Evolutionary conservation across 441 rosid genomes (phyloP).

Genomic region (Geranium incanum): DNA sequence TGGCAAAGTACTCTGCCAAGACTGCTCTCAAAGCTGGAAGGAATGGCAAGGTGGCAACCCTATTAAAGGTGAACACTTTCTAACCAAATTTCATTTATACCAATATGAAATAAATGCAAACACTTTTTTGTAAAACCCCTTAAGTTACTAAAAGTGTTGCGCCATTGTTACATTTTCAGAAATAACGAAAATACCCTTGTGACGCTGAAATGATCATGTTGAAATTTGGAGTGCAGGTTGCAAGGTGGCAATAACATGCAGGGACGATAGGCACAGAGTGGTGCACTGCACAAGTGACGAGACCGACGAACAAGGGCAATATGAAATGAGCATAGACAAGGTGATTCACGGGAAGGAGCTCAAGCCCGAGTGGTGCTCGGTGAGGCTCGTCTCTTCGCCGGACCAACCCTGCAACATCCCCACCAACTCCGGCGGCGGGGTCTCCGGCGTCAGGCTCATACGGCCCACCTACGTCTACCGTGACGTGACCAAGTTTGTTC

Average conservation of each 20-base stretch:
- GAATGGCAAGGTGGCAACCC: conserved; percentile 56
- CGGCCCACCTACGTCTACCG: conserved; percentile 39
- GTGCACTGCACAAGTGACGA: conserved; percentile 49
- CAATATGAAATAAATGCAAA: background rate
- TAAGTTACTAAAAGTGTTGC: too few species aligned
- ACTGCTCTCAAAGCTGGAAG: conserved; percentile 51
- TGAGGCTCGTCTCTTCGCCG: conserved; percentile 62
- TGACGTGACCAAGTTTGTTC: conserved; percentile 35
- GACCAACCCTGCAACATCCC: conserved; percentile 49
- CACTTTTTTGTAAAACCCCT: too few species aligned
- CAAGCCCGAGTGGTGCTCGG: conserved; percentile 39
- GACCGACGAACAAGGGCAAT: conserved; percentile 54
- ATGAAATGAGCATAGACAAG: conserved; percentile 37
- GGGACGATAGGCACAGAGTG: conserved; percentile 58
- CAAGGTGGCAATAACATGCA: conserved; percentile 54
- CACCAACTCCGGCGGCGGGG: conserved; percentile 59
- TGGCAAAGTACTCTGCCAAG: conserved; percentile 69
- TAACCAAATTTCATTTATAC: background rate
- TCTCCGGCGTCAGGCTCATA: conserved; percentile 46
- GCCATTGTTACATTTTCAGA: too few species aligned
- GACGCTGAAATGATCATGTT: too few species aligned
- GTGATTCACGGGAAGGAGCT: conserved; percentile 40
- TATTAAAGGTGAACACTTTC: conserved; percentile 43
- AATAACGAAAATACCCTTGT: too few species aligned
- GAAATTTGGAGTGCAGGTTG: conserved; percentile 31